phyloP scores from a whole-genome alignment of 2,329 filamentous ascomycete genomes.

The Aspergillus niger region DNA sequence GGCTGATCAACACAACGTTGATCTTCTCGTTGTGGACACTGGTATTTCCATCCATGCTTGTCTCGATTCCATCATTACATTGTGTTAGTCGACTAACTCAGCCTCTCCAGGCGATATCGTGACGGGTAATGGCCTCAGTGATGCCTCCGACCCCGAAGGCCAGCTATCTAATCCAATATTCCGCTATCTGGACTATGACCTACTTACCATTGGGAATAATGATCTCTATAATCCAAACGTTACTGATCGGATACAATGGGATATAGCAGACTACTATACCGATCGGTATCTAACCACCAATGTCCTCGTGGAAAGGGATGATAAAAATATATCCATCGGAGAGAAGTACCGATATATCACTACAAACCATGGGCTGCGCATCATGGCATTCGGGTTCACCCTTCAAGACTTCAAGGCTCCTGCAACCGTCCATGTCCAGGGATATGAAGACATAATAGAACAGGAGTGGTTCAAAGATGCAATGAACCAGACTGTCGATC shows the following conservation, averaged over 20 bases:
- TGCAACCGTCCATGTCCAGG: background rate
- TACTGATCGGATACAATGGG: background rate
- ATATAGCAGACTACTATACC: background rate
- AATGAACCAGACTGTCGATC: background rate
- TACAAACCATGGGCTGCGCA: background rate
- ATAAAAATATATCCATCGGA: background rate
- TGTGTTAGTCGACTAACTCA: background rate
- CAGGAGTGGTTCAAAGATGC: background rate
- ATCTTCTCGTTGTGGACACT: conserved; percentile 8
- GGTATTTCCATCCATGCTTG: background rate
- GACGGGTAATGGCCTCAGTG: conserved; percentile 2
- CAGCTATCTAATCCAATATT: background rate
- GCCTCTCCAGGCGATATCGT: background rate
- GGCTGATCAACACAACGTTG: background rate
- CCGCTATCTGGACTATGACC: background rate
- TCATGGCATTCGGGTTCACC: background rate
- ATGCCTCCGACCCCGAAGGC: background rate
- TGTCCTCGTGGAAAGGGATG: background rate
- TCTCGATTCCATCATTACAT: too few relatives aligned
- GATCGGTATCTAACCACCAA: background rate
- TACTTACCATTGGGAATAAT: background rate
- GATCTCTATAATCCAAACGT: background rate
- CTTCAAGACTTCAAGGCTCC: background rate
- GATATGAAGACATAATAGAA: background rate
- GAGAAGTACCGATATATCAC: background rate